A percentile compares a stretch with the other conserved stretches of the same genome.
These are phyloP conservation scores for Phlebopus sp. DNA, from an alignment of 1,284 basidiomycete genomes.

Conservation along the genomic window DNA sequence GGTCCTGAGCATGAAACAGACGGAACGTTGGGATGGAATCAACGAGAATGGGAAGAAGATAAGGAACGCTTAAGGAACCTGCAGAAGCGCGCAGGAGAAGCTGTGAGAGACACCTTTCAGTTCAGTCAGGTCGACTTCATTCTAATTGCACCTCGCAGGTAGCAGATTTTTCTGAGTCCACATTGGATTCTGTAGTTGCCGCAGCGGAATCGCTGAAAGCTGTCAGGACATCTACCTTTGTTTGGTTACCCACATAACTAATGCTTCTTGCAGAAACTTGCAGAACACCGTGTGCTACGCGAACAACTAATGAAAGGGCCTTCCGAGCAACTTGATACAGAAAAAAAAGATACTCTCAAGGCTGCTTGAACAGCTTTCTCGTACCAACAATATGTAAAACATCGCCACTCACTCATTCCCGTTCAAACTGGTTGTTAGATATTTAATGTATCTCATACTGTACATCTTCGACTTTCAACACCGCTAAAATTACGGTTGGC, in stretches of 20 bases:
- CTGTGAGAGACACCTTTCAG: slow-evolving; percentile 38
- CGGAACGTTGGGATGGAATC: slow-evolving; percentile 25
- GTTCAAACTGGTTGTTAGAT: slow-evolving; percentile 31
- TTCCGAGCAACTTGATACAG: slow-evolving; percentile 34
- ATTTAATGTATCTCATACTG: slow-evolving; percentile 14
- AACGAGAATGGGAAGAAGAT: slow-evolving; percentile 42
- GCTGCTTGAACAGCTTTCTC: slow-evolving; percentile 27
- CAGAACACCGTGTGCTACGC: slow-evolving; percentile 53
- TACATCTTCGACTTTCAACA: not conserved
- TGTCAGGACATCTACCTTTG: slow-evolving; percentile 38
- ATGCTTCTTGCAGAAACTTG: slow-evolving; percentile 49
- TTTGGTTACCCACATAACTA: not conserved
- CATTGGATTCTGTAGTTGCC: slow-evolving; percentile 56
- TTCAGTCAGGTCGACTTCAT: not conserved
- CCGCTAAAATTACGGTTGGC: not conserved
- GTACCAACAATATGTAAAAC: slow-evolving; percentile 17
- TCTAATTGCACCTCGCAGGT: slow-evolving; percentile 39
- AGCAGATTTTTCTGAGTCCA: slow-evolving; percentile 65
- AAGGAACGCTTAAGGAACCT: slow-evolving; percentile 43
- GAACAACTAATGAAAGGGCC: slow-evolving; percentile 40
- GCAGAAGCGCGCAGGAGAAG: slow-evolving; percentile 51
- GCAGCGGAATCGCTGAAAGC: slow-evolving; percentile 58
- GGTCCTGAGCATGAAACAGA: slow-evolving; percentile 9
- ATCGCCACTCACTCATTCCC: slow-evolving; percentile 16
- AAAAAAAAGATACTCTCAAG: slow-evolving; percentile 31